phyloP scores from a whole-genome alignment of 305 asterid genomes.

The Plantago lanceolata region DNA sequence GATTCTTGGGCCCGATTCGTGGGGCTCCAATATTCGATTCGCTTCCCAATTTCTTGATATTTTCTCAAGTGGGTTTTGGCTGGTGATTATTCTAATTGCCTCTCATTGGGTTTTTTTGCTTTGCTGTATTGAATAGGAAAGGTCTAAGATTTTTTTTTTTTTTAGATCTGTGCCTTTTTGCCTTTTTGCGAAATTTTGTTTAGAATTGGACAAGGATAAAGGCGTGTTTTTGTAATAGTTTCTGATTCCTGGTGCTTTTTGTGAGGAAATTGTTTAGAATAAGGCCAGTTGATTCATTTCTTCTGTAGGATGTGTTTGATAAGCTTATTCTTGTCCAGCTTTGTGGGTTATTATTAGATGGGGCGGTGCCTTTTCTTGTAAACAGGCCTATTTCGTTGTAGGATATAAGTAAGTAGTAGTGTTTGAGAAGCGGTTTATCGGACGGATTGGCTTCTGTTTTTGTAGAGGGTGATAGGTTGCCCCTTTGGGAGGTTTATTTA shows the following conservation, averaged over 20 bases:
- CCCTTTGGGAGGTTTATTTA: slow-evolving; percentile 21
- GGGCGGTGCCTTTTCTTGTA: background rate
- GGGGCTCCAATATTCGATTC: slow-evolving; percentile 21
- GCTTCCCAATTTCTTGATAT: slow-evolving; percentile 21
- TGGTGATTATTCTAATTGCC: slow-evolving; percentile 25
- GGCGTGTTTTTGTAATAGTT: slow-evolving; percentile 13
- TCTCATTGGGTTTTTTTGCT: slow-evolving; percentile 1
- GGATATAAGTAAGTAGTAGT: background rate
- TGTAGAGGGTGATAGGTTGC: background rate
- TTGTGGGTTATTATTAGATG: background rate
- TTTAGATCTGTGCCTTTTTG: background rate
- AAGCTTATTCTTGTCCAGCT: slow-evolving; percentile 24
- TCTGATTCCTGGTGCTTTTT: slow-evolving; percentile 5
- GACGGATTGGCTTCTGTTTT: slow-evolving; percentile 13
- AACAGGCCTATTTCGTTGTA: slow-evolving; percentile 12
- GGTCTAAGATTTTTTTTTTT: too few relatives aligned
- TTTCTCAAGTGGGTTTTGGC: slow-evolving; percentile 17
- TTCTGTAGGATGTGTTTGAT: slow-evolving; percentile 22
- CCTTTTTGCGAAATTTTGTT: background rate
- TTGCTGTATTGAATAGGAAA: slow-evolving; percentile 8
- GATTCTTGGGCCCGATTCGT: slow-evolving; percentile 16
- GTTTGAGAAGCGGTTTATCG: background rate
- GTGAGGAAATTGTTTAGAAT: slow-evolving; percentile 20
- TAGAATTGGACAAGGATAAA: slow-evolving; percentile 19
- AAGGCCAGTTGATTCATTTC: slow-evolving; percentile 29